Conservation (phyloP, 495 filamentous ascomycete genomes). For the Bacidia rubella region DNA sequence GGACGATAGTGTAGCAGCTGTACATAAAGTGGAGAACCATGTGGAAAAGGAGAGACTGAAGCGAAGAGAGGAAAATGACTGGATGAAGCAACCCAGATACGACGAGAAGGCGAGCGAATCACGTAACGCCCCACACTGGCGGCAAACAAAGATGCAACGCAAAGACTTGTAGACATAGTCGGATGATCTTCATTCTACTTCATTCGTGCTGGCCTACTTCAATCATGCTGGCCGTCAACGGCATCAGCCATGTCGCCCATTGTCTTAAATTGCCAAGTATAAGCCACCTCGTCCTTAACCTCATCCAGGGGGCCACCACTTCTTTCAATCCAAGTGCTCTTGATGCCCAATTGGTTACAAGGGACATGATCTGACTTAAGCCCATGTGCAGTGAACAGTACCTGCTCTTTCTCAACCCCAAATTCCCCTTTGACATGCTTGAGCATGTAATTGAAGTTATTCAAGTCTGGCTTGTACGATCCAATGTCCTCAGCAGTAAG, state of each 20-base stretch:
- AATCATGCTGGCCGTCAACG: too few species aligned
- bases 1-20: too few species aligned
- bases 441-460: conserved; percentile 57
- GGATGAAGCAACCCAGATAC: too few species aligned
- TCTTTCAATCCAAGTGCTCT: conserved; percentile 59
- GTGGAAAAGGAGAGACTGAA: too few species aligned
- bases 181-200: too few species aligned
- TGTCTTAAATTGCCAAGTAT: conserved; percentile 46
- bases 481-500: conserved; percentile 67
- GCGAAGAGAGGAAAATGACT: too few species aligned
- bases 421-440: conserved; percentile 38
- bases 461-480: conserved; percentile 54
- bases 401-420: conserved; percentile 36
- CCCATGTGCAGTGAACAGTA: conserved; percentile 59
- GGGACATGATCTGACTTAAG: conserved; percentile 61
- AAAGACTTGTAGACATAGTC: too few species aligned
- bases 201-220: too few species aligned
- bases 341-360: conserved; percentile 45
- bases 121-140: too few species aligned
- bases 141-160: too few species aligned
- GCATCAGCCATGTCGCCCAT: conserved; percentile 61
- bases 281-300: conserved; percentile 32
- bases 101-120: too few species aligned
- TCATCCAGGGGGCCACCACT: conserved; percentile 28
- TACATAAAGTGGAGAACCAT: too few species aligned